A percentile compares a stretch with the other conserved stretches of the same genome.
Evolutionary conservation across 129 eudicot species (phyloP).

Genomic region (Tanacetum coccineum): DNA sequence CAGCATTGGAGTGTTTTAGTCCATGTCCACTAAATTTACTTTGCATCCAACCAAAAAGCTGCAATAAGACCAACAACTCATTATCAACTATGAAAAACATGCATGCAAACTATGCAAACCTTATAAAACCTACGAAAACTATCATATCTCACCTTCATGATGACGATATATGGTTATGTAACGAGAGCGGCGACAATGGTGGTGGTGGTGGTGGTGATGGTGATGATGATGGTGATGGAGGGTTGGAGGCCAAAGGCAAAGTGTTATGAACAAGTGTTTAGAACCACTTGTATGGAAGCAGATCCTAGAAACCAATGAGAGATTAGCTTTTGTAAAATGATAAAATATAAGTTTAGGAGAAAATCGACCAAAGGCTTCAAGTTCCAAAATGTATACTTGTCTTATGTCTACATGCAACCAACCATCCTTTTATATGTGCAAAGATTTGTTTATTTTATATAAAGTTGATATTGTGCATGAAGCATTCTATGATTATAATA

Average conservation of each 20-base stretch:
- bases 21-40: constrained; percentile 62
- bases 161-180: constrained; percentile 14
- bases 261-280: constrained; percentile 12
- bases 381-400: constrained; percentile 43
- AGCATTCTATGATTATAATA: constrained; percentile 27
- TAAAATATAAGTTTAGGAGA: constrained; percentile 26
- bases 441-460: background rate
- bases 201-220: constrained; percentile 7
- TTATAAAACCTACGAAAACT: constrained; percentile 6
- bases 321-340: constrained; percentile 39
- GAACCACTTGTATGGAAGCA: constrained; percentile 31
- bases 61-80: constrained; percentile 30
- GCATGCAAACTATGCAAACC: background rate
- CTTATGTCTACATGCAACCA: constrained; percentile 22
- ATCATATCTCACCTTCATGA: constrained; percentile 61
- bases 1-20: constrained; percentile 37
- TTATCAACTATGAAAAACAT: background rate
- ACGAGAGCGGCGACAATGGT: background rate
- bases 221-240: constrained; percentile 3
- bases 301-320: constrained; percentile 76
- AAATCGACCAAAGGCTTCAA: constrained; percentile 54
- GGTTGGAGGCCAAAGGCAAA: constrained; percentile 19
- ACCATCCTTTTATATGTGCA: constrained; percentile 26
- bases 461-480: constrained; percentile 11
- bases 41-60: constrained; percentile 93